These are phyloP conservation scores for Leishmania lainsoni DNA, from an alignment of 208 protist species.

Conservation along the genomic window DNA sequence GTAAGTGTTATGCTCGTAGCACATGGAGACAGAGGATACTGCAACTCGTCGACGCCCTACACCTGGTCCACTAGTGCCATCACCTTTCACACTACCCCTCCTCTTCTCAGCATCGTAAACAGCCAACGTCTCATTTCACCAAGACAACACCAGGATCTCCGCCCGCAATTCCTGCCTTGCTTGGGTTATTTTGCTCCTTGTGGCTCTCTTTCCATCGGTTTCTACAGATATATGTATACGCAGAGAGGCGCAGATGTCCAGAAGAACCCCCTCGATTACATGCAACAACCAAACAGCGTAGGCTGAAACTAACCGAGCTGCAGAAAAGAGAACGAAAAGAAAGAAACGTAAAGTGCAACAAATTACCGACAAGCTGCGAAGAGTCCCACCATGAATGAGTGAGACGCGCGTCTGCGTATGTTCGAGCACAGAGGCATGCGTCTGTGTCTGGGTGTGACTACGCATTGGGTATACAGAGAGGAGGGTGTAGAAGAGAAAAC, in stretches of 20 bases:
- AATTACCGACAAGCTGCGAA: background rate
- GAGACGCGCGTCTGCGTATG: background rate
- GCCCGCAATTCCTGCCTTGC: background rate
- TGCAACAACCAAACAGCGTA: conserved; percentile 1
- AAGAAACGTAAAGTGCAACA: background rate
- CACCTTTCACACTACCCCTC: background rate
- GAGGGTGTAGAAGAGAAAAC: background rate
- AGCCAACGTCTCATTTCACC: background rate
- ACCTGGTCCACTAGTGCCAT: background rate
- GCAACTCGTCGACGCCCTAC: background rate
- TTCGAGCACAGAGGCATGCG: background rate
- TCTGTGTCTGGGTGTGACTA: background rate
- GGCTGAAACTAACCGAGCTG: background rate
- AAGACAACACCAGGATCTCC: background rate
- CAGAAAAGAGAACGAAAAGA: conserved; percentile 8
- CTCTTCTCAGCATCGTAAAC: background rate
- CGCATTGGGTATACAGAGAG: background rate
- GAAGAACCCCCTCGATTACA: background rate
- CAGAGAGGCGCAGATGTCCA: background rate
- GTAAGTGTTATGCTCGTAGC: background rate
- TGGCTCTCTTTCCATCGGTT: background rate
- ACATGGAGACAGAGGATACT: background rate
- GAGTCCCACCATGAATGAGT: background rate
- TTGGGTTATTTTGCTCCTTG: background rate
- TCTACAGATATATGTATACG: background rate